These are phyloP conservation scores for Penicillium longicatenatum DNA, from an alignment of 495 filamentous ascomycete species.

Conservation along the genomic window DNA sequence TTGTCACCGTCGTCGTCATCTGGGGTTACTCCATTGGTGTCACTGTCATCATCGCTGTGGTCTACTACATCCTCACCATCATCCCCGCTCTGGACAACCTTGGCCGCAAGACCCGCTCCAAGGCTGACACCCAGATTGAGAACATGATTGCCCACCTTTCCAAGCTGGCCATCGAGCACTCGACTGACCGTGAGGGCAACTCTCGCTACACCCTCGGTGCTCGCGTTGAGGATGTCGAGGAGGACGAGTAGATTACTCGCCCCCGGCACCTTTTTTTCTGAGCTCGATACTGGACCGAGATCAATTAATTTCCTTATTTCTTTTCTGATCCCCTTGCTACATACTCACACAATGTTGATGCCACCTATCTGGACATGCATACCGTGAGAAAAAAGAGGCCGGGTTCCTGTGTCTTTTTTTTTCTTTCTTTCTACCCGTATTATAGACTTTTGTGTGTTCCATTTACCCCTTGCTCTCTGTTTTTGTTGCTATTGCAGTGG, in stretches of 20 bases:
- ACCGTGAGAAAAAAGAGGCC: constrained; percentile 28
- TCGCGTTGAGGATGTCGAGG: constrained; percentile 65
- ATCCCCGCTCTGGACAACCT: constrained; percentile 72
- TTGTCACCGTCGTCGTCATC: constrained; percentile 78
- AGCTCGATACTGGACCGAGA: constrained; percentile 37
- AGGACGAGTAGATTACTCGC: constrained; percentile 59
- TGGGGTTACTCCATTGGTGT: constrained; percentile 80
- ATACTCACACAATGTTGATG: constrained; percentile 30
- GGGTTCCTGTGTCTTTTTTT: constrained; percentile 23
- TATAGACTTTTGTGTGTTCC: constrained; percentile 49
- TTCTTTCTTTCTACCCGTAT: constrained; percentile 36
- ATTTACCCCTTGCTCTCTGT: constrained; percentile 37
- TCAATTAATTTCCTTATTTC: constrained; percentile 35
- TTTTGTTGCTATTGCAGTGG: constrained; percentile 28
- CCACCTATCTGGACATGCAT: constrained; percentile 35
- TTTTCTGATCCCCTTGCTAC: constrained; percentile 23
- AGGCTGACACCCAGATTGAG: constrained; percentile 76
- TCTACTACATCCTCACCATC: constrained; percentile 73
- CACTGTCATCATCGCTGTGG: constrained; percentile 74
- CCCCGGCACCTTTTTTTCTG: constrained; percentile 15
- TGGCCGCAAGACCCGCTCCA: constrained; percentile 74
- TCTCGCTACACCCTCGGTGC: constrained; percentile 61
- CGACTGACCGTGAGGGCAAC: constrained; percentile 56
- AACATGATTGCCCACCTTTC: constrained; percentile 75
- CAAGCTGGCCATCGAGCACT: constrained; percentile 76